phyloP scores from a whole-genome alignment of 257 asterid species.

The Sherardia arvensis region DNA sequence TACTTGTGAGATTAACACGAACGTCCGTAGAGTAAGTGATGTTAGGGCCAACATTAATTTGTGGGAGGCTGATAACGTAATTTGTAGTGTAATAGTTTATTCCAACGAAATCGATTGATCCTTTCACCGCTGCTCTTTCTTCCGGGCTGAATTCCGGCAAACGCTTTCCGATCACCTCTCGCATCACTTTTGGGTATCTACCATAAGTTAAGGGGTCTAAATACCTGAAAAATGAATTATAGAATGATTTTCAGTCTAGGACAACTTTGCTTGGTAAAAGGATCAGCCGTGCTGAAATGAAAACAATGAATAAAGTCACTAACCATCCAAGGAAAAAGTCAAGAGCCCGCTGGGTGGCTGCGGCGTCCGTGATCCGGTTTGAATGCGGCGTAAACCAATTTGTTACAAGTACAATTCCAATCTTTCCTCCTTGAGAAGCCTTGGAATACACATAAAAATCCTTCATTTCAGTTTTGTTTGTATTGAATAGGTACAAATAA shows the following conservation, averaged over 20 bases:
- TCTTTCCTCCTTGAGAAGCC: conserved; percentile 4
- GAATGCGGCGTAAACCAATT: conserved; percentile 3
- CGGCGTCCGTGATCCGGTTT: not conserved
- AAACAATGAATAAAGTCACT: not conserved
- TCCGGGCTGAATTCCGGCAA: conserved; percentile 15
- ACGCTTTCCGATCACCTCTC: conserved; percentile 9
- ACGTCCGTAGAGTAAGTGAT: conserved; percentile 7
- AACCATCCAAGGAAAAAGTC: conserved; percentile 7
- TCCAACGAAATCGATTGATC: conserved; percentile 24
- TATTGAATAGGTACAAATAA: no score
- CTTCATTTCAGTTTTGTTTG: no score
- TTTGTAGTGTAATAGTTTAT: conserved; percentile 19
- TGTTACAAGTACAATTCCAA: conserved; percentile 4
- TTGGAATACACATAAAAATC: not conserved
- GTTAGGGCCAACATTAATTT: not conserved
- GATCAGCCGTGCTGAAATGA: not conserved
- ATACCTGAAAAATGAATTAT: conserved; percentile 10
- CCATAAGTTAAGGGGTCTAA: conserved; percentile 21
- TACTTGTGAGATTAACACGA: conserved; percentile 13
- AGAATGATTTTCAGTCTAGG: no score
- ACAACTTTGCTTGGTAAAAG: no score
- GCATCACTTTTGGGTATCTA: conserved; percentile 16
- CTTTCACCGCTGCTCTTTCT: conserved; percentile 13
- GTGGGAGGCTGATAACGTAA: conserved; percentile 1
- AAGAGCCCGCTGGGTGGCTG: not conserved